Evolutionary conservation across 352 stramenopile species (phyloP).

Genomic region (Phytophthora pisi): DNA sequence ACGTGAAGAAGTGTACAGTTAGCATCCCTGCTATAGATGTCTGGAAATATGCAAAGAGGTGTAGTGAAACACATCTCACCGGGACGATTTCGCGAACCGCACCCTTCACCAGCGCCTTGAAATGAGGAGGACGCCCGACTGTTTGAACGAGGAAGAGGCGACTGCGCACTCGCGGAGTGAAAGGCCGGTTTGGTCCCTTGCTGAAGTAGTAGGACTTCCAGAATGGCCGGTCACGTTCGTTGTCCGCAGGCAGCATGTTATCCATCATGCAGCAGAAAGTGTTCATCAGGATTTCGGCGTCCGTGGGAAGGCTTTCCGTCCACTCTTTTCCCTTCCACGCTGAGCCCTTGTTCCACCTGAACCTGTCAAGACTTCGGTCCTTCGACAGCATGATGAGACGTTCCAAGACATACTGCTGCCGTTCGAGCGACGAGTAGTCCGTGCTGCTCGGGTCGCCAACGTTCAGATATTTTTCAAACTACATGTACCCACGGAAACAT

Average conservation of each 20-base stretch:
- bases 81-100: constrained; percentile 83
- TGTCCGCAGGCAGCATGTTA: constrained; percentile 82
- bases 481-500: constrained; percentile 12
- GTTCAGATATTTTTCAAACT: constrained; percentile 90
- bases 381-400: constrained; percentile 88
- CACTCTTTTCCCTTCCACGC: constrained; percentile 89
- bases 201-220: constrained; percentile 83
- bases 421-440: constrained; percentile 77
- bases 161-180: constrained; percentile 72
- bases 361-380: constrained; percentile 83
- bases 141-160: constrained; percentile 82
- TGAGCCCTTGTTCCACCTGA: constrained; percentile 83
- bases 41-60: too few relatives aligned
- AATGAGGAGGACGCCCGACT: constrained; percentile 75
- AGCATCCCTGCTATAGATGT: not conserved
- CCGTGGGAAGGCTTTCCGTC: constrained; percentile 76
- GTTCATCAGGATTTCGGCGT: constrained; percentile 89
- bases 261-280: constrained; percentile 90
- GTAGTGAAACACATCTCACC: constrained; percentile 36
- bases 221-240: constrained; percentile 81
- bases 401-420: constrained; percentile 86
- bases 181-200: constrained; percentile 73
- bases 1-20: constrained; percentile 2
- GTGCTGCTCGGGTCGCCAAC: constrained; percentile 74
- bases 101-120: constrained; percentile 81